Conservation (phyloP, 441 rosid species). For the Sinapis alba region DNA sequence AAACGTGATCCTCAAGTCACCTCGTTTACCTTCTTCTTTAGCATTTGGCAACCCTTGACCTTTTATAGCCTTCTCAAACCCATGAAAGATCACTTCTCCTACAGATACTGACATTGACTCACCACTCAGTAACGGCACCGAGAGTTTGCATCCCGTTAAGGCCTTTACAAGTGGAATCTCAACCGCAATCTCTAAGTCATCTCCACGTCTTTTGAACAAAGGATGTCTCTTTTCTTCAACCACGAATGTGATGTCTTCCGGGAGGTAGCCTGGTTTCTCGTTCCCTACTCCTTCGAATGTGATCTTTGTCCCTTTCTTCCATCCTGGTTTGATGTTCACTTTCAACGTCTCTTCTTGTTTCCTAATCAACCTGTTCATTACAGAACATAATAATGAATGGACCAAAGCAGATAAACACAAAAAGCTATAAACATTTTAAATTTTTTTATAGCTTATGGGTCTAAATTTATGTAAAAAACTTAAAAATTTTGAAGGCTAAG, state of each 20-base stretch:
- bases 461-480: not conserved
- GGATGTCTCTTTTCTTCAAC: constrained; percentile 68
- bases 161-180: constrained; percentile 80
- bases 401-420: not conserved
- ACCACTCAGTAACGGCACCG: constrained; percentile 73
- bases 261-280: constrained; percentile 71
- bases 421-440: not conserved
- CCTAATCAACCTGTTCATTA: constrained; percentile 48
- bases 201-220: constrained; percentile 59
- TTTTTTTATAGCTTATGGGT: not conserved
- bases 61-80: constrained; percentile 58
- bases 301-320: constrained; percentile 84
- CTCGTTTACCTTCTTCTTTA: constrained; percentile 55
- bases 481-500: not conserved
- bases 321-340: constrained; percentile 80
- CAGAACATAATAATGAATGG: not conserved
- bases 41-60: constrained; percentile 83
- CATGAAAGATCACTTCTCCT: constrained; percentile 59
- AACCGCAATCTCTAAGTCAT: constrained; percentile 62
- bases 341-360: constrained; percentile 65
- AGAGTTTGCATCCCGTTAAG: constrained; percentile 68
- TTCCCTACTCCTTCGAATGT: constrained; percentile 85
- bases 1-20: constrained; percentile 63
- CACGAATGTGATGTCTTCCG: constrained; percentile 61
- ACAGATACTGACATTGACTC: constrained; percentile 54